Evolutionary conservation across 805 yeast genomes (phyloP), one percentile per base, ranked within the genome.

Genomic region (Kodamaea jinghongensis): DNA sequence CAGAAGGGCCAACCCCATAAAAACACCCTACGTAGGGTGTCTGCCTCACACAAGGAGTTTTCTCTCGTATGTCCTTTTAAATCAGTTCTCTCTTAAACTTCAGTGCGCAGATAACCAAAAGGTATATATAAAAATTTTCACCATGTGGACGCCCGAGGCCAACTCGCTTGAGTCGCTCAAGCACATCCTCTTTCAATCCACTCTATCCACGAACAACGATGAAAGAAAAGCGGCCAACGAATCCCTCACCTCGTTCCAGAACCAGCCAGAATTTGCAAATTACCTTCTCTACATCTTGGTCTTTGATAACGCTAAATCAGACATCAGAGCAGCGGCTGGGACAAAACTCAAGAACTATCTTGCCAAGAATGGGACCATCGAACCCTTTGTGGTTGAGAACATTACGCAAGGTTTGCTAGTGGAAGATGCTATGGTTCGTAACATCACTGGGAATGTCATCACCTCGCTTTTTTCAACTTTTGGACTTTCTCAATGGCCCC

Each of bases 381-480:
- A 47, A 40, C 47, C 57, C 37, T 63, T 60, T 46, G 48, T 70
- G n/a, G 52, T 67, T 35, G 67, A 60, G 7, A 71, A 76, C 50
- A 67, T 82, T 27, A 68, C 49, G 51, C 60, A 46, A 70, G 88
- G 87, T 2, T 67, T 88, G 31, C 51, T 75, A 23, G 83, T 75
- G 44, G 49, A 63, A 1, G 75, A 76, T 39, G 58, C 65, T n/a
- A 65, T 86, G 48, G 85, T 91, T 20, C 75, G 96, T 45, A 88
- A 86, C 55, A 86, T 91, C 44, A 83, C 96, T 4, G 96, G 97
- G 28, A 89, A 83, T 54, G 96, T 89, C 36, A 80, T 91, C 38
- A 86, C 97, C 2, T 75, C 96, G 0, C 63, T 93, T 22, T 84
- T 89, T 49, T 71, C 84, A 2, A 69, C 78, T 7, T 72, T 76